phyloP scores from a whole-genome alignment of 1,139 yeast species.

The Lodderomyces parapsilosis region DNA sequence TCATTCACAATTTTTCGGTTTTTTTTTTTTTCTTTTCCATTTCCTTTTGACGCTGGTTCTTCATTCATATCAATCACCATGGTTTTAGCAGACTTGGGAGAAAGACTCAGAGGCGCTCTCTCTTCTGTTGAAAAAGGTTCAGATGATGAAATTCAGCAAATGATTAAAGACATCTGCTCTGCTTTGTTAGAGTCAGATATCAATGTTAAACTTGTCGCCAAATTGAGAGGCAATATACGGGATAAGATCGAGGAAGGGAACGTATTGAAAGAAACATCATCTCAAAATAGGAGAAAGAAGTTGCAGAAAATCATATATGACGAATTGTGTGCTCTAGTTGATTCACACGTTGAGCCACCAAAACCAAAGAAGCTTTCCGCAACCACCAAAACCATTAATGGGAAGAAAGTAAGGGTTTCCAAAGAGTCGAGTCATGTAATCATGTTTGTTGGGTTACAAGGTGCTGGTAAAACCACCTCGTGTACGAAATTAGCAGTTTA shows the following conservation, averaged over 20 bases:
- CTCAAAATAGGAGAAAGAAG: conserved; percentile 68
- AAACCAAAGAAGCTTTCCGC: conserved; percentile 70
- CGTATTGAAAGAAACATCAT: conserved; percentile 47
- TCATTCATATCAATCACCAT: conserved; percentile 30
- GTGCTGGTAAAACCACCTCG: conserved; percentile 98
- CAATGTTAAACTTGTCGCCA: conserved; percentile 78
- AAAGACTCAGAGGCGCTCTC: conserved; percentile 76
- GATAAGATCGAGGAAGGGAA: conserved; percentile 46
- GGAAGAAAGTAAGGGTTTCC: conserved; percentile 31
- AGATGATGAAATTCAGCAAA: conserved; percentile 40
- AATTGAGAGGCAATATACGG: conserved; percentile 72
- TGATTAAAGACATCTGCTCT: conserved; percentile 85
- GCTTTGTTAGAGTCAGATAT: conserved; percentile 93
- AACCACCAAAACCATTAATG: conserved; percentile 24
- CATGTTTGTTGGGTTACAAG: conserved; percentile 98
- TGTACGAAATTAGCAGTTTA: conserved; percentile 96
- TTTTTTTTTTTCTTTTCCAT: too few relatives aligned
- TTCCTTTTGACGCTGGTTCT: background rate
- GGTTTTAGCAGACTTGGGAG: conserved; percentile 95
- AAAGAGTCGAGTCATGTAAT: conserved; percentile 53
- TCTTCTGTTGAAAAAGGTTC: conserved; percentile 53
- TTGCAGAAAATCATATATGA: conserved; percentile 93
- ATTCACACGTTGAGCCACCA: conserved; percentile 63
- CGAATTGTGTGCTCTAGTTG: conserved; percentile 84
- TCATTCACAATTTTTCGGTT: background rate